Conservation (phyloP, 768 basidiomycete species). For the Nevesoporus exiguus region DNA sequence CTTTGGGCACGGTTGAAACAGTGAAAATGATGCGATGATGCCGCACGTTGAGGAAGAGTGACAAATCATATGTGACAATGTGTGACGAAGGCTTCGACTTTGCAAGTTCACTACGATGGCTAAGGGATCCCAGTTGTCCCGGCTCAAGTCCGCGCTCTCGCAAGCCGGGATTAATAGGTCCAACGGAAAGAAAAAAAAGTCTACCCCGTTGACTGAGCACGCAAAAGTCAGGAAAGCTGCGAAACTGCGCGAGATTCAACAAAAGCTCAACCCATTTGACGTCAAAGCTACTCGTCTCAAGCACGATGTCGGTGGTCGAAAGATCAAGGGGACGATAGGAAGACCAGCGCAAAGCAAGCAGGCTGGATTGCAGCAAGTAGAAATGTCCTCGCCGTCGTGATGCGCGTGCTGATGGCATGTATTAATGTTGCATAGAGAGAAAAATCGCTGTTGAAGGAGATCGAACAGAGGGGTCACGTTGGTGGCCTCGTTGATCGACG, state of each 20-base stretch:
- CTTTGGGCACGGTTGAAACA: no score
- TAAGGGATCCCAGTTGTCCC: slow-evolving; percentile 85
- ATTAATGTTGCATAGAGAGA: slow-evolving; percentile 54
- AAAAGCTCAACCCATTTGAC: slow-evolving; percentile 91
- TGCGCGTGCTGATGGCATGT: slow-evolving; percentile 4
- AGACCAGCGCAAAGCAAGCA: slow-evolving; percentile 87
- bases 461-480: slow-evolving; percentile 71
- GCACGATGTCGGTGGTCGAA: slow-evolving; percentile 89
- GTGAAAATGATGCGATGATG: background rate
- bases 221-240: slow-evolving; percentile 81
- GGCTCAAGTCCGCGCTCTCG: slow-evolving; percentile 82
- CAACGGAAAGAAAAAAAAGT: slow-evolving; percentile 67
- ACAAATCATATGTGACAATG: background rate
- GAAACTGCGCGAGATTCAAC: slow-evolving; percentile 79
- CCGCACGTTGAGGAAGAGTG: background rate
- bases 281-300: slow-evolving; percentile 88
- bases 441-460: slow-evolving; percentile 86
- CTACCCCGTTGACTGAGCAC: slow-evolving; percentile 52
- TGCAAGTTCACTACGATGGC: slow-evolving; percentile 25
- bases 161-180: slow-evolving; percentile 73
- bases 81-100: background rate
- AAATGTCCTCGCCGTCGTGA: slow-evolving; percentile 20
- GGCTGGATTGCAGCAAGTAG: slow-evolving; percentile 84
- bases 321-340: slow-evolving; percentile 77
- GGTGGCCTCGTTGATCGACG: slow-evolving; percentile 92